Evolutionary conservation across 164 flowering plant species (phyloP).

Genomic region (Sextonia rubra): DNA sequence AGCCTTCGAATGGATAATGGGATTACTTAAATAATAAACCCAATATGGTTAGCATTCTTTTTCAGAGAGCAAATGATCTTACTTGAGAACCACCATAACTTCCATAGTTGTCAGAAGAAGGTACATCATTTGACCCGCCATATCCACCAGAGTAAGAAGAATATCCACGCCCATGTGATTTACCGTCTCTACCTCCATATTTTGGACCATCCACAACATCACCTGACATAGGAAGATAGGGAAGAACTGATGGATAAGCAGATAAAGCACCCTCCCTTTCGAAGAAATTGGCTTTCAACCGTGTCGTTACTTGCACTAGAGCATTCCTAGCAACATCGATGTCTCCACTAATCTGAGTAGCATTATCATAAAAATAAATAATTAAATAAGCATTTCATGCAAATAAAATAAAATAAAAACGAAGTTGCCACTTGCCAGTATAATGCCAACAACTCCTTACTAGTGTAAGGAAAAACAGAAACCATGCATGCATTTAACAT

Average conservation of each 20-base stretch:
- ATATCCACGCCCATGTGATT: conserved; percentile 69
- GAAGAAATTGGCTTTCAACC: conserved; percentile 82
- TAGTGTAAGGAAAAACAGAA: too few species aligned
- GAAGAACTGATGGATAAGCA: conserved; percentile 72
- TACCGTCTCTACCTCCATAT: conserved; percentile 76
- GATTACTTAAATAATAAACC: background rate
- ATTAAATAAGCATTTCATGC: too few species aligned
- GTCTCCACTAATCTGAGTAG: conserved; percentile 79
- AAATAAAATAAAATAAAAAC: too few species aligned
- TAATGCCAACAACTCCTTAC: too few species aligned
- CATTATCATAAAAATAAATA: conserved; percentile 6
- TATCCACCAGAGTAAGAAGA: conserved; percentile 64
- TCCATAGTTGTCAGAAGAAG: conserved; percentile 57
- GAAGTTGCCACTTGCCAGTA: too few species aligned
- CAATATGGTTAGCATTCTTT: background rate
- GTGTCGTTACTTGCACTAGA: conserved; percentile 66
- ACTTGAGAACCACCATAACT: conserved; percentile 66
- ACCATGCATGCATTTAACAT: too few species aligned
- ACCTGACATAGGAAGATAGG: conserved; percentile 60
- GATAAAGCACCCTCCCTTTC: conserved; percentile 82
- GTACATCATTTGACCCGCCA: conserved; percentile 62
- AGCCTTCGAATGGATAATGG: background rate
- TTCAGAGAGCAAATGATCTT: conserved; percentile 4
- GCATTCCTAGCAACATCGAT: conserved; percentile 82
- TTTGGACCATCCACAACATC: conserved; percentile 53